Evolutionary conservation across 75 land plant species (phyloP).

Genomic region (Adiantum capillusveneris): DNA sequence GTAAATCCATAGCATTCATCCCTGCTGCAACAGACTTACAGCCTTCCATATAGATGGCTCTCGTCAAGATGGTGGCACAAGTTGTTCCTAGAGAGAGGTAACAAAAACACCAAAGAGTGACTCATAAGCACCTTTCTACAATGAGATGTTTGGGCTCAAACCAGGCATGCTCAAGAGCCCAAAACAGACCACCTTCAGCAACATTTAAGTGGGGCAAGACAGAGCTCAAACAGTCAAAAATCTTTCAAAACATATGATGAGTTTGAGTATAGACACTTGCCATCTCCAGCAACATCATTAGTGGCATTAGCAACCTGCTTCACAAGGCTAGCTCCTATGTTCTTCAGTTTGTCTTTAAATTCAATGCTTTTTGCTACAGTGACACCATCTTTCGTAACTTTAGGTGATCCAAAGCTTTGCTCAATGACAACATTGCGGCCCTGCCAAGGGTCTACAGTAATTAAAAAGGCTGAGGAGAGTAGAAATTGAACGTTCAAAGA

Average conservation of each 20-base stretch:
- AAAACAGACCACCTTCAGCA: too few relatives aligned
- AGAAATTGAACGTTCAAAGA: too few relatives aligned
- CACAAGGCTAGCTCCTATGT: slow-evolving; percentile 79
- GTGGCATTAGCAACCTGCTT: slow-evolving; percentile 95
- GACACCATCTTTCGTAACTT: slow-evolving; percentile 91
- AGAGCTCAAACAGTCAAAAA: too few relatives aligned
- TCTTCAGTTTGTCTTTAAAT: slow-evolving; percentile 69
- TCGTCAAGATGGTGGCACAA: slow-evolving; percentile 74
- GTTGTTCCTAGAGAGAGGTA: slow-evolving; percentile 65
- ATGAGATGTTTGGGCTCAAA: too few relatives aligned
- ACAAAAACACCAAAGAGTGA: too few relatives aligned
- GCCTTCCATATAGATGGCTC: slow-evolving; percentile 81
- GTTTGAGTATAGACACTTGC: slow-evolving; percentile 20
- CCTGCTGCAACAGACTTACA: slow-evolving; percentile 91
- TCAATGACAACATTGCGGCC: slow-evolving; percentile 79
- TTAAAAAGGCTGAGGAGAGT: too few relatives aligned
- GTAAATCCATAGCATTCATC: slow-evolving; percentile 92
- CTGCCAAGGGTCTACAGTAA: slow-evolving; percentile 26
- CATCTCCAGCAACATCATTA: slow-evolving; percentile 89
- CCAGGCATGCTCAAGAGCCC: too few relatives aligned
- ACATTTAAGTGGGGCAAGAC: too few relatives aligned
- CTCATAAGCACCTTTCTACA: too few relatives aligned
- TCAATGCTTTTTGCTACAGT: slow-evolving; percentile 87
- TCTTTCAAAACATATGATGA: too few relatives aligned
- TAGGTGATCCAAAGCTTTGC: slow-evolving; percentile 79